phyloP scores from a whole-genome alignment of 305 asterid species.

The Rubia balearica region DNA sequence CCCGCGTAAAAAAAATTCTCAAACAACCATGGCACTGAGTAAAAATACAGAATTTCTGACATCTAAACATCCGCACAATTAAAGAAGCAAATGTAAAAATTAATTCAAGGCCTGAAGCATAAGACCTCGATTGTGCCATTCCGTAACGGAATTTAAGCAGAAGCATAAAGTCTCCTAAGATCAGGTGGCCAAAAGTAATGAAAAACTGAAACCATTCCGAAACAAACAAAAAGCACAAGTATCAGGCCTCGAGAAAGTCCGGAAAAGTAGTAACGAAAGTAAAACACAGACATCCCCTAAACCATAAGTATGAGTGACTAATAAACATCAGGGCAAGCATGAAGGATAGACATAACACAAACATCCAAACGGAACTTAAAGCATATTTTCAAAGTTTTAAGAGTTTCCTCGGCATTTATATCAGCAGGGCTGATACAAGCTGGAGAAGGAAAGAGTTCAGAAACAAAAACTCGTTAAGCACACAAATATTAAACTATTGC shows the following conservation, averaged over 20 bases:
- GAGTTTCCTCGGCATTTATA: slow-evolving; percentile 98
- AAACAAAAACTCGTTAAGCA: neutral
- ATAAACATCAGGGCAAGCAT: no score
- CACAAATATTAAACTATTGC: neutral
- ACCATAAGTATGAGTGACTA: no score
- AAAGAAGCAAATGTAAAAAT: neutral
- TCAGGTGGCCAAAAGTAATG: no score
- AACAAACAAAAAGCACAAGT: no score
- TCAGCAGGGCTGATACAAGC: slow-evolving; percentile 99
- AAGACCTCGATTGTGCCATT: neutral
- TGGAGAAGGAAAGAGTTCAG: slow-evolving; percentile 27
- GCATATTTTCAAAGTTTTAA: slow-evolving; percentile 89
- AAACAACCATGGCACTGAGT: neutral
- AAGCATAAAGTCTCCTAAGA: no score
- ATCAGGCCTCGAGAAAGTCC: no score
- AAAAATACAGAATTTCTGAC: neutral
- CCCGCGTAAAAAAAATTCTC: neutral
- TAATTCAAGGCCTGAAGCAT: neutral
- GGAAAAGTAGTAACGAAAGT: no score
- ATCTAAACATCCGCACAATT: neutral
- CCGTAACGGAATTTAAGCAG: no score
- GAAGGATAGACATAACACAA: no score
- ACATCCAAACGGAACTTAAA: no score
- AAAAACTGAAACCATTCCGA: no score
- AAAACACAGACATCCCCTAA: no score